These are phyloP conservation scores for Lachnellula willkommii DNA, from an alignment of 2,329 filamentous ascomycete species.

Conservation along the genomic window DNA sequence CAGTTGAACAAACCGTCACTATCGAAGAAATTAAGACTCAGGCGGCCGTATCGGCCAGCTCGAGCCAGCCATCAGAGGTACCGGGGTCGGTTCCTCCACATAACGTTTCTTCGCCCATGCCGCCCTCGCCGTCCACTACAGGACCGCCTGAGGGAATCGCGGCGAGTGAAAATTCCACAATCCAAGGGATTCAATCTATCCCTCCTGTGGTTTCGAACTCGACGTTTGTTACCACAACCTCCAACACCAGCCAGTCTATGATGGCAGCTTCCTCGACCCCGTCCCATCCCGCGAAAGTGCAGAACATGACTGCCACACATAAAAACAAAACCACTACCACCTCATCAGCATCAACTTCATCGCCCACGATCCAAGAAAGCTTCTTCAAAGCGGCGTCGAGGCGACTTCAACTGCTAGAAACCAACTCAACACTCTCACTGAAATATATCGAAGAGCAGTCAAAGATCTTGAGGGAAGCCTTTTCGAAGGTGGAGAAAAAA, in stretches of 20 bases:
- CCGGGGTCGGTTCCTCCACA: neutral
- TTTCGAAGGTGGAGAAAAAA: slow-evolving; percentile 78
- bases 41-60: neutral
- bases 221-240: neutral
- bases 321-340: slow-evolving; percentile 34
- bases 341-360: slow-evolving; percentile 44
- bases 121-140: neutral
- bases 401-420: slow-evolving; percentile 81
- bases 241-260: neutral
- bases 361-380: slow-evolving; percentile 87
- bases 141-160: neutral
- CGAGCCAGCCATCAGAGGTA: neutral
- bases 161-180: neutral
- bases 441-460: slow-evolving; percentile 98
- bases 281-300: slow-evolving; percentile 14
- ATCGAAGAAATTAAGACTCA: neutral
- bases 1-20: neutral
- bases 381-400: slow-evolving; percentile 98
- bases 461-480: slow-evolving; percentile 78
- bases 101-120: neutral
- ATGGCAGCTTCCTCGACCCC: slow-evolving; percentile 5
- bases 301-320: slow-evolving; percentile 15
- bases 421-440: slow-evolving; percentile 85
- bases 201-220: neutral
- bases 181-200: neutral